Conservation (phyloP, 352 stramenopile species). For the Phytophthora pini region DNA sequence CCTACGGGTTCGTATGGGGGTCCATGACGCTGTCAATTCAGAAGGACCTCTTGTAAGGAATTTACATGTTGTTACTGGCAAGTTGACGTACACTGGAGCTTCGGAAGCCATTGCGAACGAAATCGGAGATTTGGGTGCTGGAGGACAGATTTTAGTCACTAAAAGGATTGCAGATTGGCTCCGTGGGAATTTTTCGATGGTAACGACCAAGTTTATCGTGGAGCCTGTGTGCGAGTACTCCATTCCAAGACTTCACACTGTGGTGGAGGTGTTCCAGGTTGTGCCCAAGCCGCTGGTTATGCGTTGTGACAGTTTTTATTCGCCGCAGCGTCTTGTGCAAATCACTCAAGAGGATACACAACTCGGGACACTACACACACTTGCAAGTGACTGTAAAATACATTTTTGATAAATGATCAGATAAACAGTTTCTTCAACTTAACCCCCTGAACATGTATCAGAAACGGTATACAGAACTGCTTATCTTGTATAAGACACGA, state of each 20-base stretch:
- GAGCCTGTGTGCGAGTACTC: constrained; percentile 38
- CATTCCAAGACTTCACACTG: constrained; percentile 35
- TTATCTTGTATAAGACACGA: too few relatives aligned
- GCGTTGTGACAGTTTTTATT: constrained; percentile 26
- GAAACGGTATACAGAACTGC: too few relatives aligned
- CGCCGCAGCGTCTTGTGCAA: constrained; percentile 17
- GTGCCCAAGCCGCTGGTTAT: constrained; percentile 30
- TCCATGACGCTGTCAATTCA: constrained; percentile 43
- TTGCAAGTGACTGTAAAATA: neutral
- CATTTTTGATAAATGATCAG: too few relatives aligned
- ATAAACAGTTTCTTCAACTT: too few relatives aligned
- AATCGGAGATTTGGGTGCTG: constrained; percentile 52
- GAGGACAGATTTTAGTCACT: constrained; percentile 62
- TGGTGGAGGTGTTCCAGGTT: constrained; percentile 46
- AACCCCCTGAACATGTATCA: too few relatives aligned
- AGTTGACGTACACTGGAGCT: constrained; percentile 51
- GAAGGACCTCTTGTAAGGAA: constrained; percentile 41
- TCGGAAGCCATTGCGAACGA: constrained; percentile 59
- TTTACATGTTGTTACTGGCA: constrained; percentile 52
- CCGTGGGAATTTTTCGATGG: constrained; percentile 15
- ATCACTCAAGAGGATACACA: constrained; percentile 23
- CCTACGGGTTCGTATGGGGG: constrained; percentile 55
- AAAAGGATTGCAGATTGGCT: constrained; percentile 52
- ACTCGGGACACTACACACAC: constrained; percentile 20
- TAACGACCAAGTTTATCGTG: constrained; percentile 32